A percentile compares a stretch with the other conserved stretches of the same genome.
Conservation (phyloP, 2,329 filamentous ascomycete genomes). For the Hymenoscyphus salicellus region DNA sequence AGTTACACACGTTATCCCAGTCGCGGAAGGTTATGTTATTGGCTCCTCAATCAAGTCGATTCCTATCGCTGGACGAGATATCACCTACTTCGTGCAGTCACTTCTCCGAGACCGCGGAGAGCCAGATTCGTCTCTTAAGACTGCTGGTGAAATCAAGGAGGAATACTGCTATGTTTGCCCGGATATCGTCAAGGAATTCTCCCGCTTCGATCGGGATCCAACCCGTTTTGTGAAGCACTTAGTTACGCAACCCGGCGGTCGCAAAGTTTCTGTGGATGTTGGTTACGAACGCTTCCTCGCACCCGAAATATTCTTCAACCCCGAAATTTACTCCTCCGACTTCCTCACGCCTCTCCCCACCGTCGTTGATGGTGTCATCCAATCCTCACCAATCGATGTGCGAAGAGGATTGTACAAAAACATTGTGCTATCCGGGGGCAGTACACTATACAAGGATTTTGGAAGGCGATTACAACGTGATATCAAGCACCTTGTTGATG, state of each 20-base stretch:
- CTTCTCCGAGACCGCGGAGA: slow-evolving; percentile 93
- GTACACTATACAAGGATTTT: slow-evolving; percentile 98
- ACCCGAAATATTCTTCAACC: slow-evolving; percentile 99
- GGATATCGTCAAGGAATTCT: slow-evolving; percentile 98
- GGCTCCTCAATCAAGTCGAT: slow-evolving; percentile 99
- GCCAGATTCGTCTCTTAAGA: slow-evolving; percentile 94
- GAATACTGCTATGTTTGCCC: slow-evolving; percentile 98
- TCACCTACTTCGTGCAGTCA: slow-evolving; percentile 98
- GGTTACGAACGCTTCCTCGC: slow-evolving; percentile 98
- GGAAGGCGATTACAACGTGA: slow-evolving; percentile 93
- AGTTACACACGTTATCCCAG: slow-evolving; percentile 98
- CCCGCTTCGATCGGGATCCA: slow-evolving; percentile 87
- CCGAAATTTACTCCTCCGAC: slow-evolving; percentile 98
- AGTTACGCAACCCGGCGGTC: slow-evolving; percentile 80
- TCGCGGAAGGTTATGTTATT: slow-evolving; percentile 98
- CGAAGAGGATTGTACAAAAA: slow-evolving; percentile 98
- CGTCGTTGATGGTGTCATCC: slow-evolving; percentile 95
- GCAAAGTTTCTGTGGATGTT: slow-evolving; percentile 81
- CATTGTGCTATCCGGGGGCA: slow-evolving; percentile 95
- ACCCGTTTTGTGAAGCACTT: slow-evolving; percentile 88
- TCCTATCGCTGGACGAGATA: slow-evolving; percentile 94
- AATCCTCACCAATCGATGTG: slow-evolving; percentile 96
- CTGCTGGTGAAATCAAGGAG: slow-evolving; percentile 96
- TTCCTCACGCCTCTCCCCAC: slow-evolving; percentile 92
- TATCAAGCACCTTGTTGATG: slow-evolving; percentile 93